These are phyloP conservation scores for Ganoderma multipileum DNA, from an alignment of 1,284 basidiomycete genomes.

Conservation along the genomic window DNA sequence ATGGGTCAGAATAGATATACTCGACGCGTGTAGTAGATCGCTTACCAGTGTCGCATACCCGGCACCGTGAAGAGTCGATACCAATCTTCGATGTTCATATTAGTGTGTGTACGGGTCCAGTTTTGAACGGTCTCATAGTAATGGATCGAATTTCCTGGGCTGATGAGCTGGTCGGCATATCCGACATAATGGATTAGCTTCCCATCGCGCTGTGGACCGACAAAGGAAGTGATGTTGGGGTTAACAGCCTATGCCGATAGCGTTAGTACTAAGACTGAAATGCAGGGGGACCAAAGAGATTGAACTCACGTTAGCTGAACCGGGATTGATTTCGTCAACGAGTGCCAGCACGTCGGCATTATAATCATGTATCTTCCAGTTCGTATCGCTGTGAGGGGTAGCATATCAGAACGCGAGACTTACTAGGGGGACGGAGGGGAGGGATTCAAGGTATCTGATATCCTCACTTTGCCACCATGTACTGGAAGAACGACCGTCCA, in stretches of 20 bases:
- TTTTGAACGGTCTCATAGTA: slow-evolving; percentile 44
- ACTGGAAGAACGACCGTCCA: slow-evolving; percentile 29
- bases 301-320: slow-evolving; percentile 28
- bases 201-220: slow-evolving; percentile 34
- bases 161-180: slow-evolving; percentile 42
- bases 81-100: slow-evolving; percentile 40
- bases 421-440: not conserved
- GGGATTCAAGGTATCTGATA: not conserved
- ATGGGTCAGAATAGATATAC: not conserved
- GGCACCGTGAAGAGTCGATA: slow-evolving; percentile 51
- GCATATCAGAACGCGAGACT: not conserved
- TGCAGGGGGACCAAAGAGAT: not conserved
- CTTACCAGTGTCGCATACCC: slow-evolving; percentile 50
- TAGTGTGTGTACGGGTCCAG: slow-evolving; percentile 34
- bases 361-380: slow-evolving; percentile 31
- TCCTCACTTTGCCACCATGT: slow-evolving; percentile 33
- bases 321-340: slow-evolving; percentile 33
- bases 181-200: slow-evolving; percentile 44
- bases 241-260: slow-evolving; percentile 28
- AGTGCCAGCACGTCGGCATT: slow-evolving; percentile 28
- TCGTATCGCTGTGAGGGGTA: slow-evolving; percentile 28
- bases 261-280: not conserved
- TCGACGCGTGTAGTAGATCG: slow-evolving; percentile 14
- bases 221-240: slow-evolving; percentile 40
- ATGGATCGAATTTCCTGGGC: slow-evolving; percentile 43